Evolutionary conservation across 2,329 filamentous ascomycete genomes (phyloP).

Genomic region (Penicillium sp.): DNA sequence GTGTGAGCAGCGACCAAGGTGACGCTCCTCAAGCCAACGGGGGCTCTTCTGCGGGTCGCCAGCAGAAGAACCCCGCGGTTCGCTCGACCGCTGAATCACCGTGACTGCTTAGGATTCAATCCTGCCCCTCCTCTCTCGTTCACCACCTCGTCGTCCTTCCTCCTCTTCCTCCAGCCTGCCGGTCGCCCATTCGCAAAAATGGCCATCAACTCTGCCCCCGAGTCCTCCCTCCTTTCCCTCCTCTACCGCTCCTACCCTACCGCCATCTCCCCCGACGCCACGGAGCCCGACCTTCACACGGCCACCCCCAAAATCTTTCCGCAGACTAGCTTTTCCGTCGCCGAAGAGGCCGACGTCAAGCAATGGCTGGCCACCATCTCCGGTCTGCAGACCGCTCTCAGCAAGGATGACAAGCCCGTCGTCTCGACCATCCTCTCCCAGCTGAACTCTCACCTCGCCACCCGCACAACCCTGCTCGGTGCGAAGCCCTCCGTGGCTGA

Average conservation of each 20-base stretch:
- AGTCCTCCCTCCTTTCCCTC: conserved; percentile 38
- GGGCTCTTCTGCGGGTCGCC: too few species aligned
- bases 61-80: too few species aligned
- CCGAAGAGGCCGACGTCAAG: conserved; percentile 77
- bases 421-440: conserved; percentile 60
- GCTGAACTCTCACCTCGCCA: conserved; percentile 78
- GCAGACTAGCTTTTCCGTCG: conserved; percentile 60
- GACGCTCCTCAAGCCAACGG: too few species aligned
- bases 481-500: conserved; percentile 83
- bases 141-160: too few species aligned
- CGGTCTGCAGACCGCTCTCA: conserved; percentile 51
- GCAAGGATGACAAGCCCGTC: conserved; percentile 47
- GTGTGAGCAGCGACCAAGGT: too few species aligned
- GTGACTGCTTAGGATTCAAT: too few species aligned
- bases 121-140: too few species aligned
- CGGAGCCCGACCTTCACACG: conserved; percentile 38
- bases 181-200: too few species aligned
- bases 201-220: too few species aligned
- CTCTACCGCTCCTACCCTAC: conserved; percentile 40
- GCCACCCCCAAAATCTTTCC: conserved; percentile 57
- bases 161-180: too few species aligned
- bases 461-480: conserved; percentile 80
- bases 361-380: conserved; percentile 77
- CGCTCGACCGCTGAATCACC: too few species aligned
- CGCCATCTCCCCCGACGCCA: conserved; percentile 33